Evolutionary conservation across 2,329 filamentous ascomycete genomes (phyloP).

Genomic region (Chrysoporthe puriensis): DNA sequence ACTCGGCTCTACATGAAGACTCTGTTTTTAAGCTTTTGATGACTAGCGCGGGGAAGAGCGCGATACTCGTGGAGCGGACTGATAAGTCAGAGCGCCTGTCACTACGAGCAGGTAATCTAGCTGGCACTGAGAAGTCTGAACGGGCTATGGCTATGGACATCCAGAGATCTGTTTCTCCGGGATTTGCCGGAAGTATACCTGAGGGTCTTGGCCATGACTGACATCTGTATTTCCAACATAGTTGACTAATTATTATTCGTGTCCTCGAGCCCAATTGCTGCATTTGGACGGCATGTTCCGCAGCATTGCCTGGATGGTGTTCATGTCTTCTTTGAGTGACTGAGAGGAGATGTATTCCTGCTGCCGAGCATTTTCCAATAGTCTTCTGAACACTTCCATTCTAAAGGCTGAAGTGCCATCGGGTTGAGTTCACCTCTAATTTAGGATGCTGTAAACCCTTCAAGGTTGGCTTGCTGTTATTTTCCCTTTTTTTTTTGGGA

Average conservation of each 20-base stretch:
- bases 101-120: neutral
- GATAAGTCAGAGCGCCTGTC: neutral
- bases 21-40: slow-evolving; percentile 5
- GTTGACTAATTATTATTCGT: neutral
- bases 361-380: too few relatives aligned
- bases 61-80: neutral
- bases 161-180: neutral
- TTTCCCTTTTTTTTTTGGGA: too few relatives aligned
- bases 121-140: neutral
- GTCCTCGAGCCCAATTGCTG: neutral
- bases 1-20: neutral
- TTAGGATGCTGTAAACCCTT: too few relatives aligned
- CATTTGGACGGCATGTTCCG: too few relatives aligned
- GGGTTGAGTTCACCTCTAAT: too few relatives aligned
- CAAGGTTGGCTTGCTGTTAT: too few relatives aligned
- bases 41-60: slow-evolving; percentile 11
- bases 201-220: neutral
- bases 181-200: neutral
- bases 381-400: too few relatives aligned
- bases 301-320: too few relatives aligned
- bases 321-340: too few relatives aligned
- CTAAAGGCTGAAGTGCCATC: too few relatives aligned
- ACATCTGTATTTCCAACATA: neutral
- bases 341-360: too few relatives aligned
- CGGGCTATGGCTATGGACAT: neutral